Conservation (phyloP, 495 filamentous ascomycete species). For the Aspergillus affinis region DNA sequence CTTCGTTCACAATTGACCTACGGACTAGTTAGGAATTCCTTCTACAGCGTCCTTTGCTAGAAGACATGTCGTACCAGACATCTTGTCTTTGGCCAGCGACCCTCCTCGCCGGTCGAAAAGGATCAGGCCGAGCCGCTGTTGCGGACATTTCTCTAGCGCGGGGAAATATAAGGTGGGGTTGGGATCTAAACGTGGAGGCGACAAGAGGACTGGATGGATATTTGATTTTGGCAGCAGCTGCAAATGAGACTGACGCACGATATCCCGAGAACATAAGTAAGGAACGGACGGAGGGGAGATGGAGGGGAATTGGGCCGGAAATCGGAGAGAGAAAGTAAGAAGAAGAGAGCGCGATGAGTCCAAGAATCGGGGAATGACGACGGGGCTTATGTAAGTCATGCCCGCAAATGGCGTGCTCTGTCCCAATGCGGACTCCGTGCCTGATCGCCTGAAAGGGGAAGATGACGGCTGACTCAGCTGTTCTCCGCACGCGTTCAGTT, state of each 20-base stretch:
- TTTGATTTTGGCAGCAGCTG: constrained; percentile 4
- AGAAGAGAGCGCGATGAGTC: constrained; percentile 3
- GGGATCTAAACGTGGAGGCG: constrained; percentile 1
- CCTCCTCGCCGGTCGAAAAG: constrained; percentile 70
- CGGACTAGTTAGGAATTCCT: constrained; percentile 11
- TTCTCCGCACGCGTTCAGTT: background rate
- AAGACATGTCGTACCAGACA: constrained; percentile 69
- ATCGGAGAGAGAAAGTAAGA: background rate
- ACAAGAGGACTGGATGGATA: constrained; percentile 11
- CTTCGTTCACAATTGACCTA: constrained; percentile 96
- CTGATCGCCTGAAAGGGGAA: background rate
- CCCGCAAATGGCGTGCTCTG: background rate
- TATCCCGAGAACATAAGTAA: constrained; percentile 16
- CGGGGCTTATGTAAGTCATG: background rate
- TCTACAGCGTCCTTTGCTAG: background rate
- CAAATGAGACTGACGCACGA: constrained; percentile 4
- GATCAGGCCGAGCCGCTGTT: constrained; percentile 44
- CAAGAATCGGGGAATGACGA: background rate
- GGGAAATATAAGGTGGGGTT: constrained; percentile 27
- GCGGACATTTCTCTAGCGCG: constrained; percentile 43
- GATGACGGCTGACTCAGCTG: background rate
- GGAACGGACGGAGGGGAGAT: constrained; percentile 1
- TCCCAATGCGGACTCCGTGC: background rate
- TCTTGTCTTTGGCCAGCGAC: constrained; percentile 84
- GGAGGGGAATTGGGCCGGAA: background rate